Evolutionary conservation across 1,284 basidiomycete species (phyloP).

Genomic region (Microbotryum scabiosae): DNA sequence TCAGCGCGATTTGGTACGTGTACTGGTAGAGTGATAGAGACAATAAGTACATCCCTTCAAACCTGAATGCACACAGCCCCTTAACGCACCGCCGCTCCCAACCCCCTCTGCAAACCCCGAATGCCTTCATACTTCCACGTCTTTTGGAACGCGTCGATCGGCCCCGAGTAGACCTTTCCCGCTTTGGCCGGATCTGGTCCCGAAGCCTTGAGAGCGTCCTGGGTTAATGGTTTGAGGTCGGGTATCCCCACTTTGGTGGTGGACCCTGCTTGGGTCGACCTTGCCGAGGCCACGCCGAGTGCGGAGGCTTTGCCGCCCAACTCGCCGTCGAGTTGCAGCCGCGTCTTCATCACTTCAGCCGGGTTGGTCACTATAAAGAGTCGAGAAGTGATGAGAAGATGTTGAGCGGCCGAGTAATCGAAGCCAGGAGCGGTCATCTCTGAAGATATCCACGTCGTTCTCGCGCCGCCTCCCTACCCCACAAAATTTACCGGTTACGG

Average conservation of each 20-base stretch:
- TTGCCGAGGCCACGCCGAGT: conserved; percentile 43
- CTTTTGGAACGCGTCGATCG: conserved; percentile 76
- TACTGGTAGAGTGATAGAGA: conserved; percentile 51
- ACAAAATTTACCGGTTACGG: conserved; percentile 47
- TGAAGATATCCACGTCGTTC: too few species aligned
- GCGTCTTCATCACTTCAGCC: conserved; percentile 70
- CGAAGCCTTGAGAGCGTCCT: neutral
- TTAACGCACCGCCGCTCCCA: conserved; percentile 73
- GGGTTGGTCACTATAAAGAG: conserved; percentile 29
- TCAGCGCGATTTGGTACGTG: conserved; percentile 85
- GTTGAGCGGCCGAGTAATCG: too few species aligned
- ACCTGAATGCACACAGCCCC: neutral
- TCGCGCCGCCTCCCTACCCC: too few species aligned
- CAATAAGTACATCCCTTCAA: neutral
- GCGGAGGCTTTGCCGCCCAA: conserved; percentile 41
- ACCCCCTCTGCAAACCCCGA: conserved; percentile 77
- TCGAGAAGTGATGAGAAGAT: neutral
- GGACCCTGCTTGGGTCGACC: conserved; percentile 34
- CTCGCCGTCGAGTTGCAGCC: conserved; percentile 89
- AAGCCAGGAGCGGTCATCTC: neutral
- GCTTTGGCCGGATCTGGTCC: neutral
- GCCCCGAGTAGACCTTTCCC: conserved; percentile 73
- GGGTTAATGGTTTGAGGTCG: neutral
- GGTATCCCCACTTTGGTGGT: neutral
- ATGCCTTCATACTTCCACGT: conserved; percentile 88